These are phyloP conservation scores for Cochlearia excelsa DNA, from an alignment of 345 rosid genomes.

Conservation along the genomic window DNA sequence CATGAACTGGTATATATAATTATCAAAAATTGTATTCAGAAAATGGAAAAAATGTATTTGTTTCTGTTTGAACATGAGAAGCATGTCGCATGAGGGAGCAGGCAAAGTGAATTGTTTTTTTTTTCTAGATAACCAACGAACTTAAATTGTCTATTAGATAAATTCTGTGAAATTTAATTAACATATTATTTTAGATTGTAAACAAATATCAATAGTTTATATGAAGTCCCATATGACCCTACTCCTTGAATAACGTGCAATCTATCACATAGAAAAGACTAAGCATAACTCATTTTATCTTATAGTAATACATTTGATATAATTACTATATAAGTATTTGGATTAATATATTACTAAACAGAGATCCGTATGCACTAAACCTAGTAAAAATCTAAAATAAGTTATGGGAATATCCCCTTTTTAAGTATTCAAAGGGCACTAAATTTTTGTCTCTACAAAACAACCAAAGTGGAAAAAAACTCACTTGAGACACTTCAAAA, in stretches of 20 bases:
- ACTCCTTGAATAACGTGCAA: background rate
- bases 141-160: too few species aligned
- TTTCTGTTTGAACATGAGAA: too few species aligned
- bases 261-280: background rate
- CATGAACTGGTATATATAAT: too few species aligned
- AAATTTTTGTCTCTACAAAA: conserved; percentile 28
- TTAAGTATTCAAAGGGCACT: conserved; percentile 29
- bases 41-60: too few species aligned
- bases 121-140: too few species aligned
- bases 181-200: too few species aligned
- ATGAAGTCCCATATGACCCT: too few species aligned
- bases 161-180: too few species aligned
- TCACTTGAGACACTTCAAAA: conserved; percentile 25
- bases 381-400: conserved; percentile 9
- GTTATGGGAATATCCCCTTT: conserved; percentile 22
- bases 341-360: conserved; percentile 17
- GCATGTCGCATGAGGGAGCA: too few species aligned
- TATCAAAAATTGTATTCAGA: too few species aligned
- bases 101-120: too few species aligned
- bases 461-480: conserved; percentile 23
- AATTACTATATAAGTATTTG: background rate
- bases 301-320: background rate
- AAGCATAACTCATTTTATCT: conserved; percentile 1
- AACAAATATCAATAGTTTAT: too few species aligned
- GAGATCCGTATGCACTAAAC: conserved; percentile 30